Base-by-base conservation (phyloP, 2,329 filamentous ascomycete species). In the Exserohilum turcica region DNA sequence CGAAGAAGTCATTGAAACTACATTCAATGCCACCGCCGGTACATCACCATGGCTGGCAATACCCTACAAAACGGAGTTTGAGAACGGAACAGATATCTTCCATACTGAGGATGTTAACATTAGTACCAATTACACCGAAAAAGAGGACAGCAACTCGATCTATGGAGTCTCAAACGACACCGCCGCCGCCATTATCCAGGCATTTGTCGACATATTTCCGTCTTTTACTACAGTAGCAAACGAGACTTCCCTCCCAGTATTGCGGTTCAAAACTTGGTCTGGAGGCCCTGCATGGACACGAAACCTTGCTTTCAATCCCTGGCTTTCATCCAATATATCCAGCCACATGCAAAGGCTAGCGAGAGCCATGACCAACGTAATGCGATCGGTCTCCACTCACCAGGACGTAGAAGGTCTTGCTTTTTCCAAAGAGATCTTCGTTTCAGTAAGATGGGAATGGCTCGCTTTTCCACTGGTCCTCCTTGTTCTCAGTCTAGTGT, bases 401-500 rank as follows among this genome's bases (percentile, higher is more conserved):
- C 2, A 52, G 24, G 8, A 52, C 5, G 5, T 42, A 38, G 1
- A 54, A 53, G 46, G 8, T 61, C 1, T 0, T 1, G 57, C 64
- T 0, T 70, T 31, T 15, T 51, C 21, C 5, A 45, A 24, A n/a
- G 50, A 62, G 31, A 64, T 31, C 0, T 57, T 44, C 38, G 36
- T 72, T 0, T 5, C 9, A 0, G 49, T 71, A 0, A 18, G 35
- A 12, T 72, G 69, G 69, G 52, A 10, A 12, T 73, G 67, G 67
- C 56, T 73, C 1, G 45, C 43, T 0, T 63, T 72, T 10, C 71
- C 70, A 1, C 18, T 71, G 1, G 8, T 50, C 1, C 54, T 73
- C 0, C 47, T 72, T 0, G 0, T 64, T 1, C 42, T 68, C 1
- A 65, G 48, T 7, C 32, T 72, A 0, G 28, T 64, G 0, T 73